Evolutionary conservation across 2,329 filamentous ascomycete genomes (phyloP).

Genomic region (Tolypocladium ovalisporum): DNA sequence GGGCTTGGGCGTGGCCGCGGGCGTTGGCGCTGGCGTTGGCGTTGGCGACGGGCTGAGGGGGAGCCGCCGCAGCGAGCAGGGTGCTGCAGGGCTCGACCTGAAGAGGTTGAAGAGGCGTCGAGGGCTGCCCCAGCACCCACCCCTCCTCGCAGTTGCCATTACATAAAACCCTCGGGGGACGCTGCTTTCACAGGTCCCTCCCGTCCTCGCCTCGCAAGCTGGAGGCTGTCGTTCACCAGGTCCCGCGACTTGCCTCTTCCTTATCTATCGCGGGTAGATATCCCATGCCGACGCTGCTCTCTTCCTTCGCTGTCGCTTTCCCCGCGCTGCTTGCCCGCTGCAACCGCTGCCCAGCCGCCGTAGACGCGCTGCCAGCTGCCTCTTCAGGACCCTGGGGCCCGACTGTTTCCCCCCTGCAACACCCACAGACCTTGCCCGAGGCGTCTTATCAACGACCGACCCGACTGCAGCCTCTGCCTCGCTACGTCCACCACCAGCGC

Average conservation of each 20-base stretch:
- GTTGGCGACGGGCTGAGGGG: neutral
- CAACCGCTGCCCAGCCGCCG: slow-evolving; percentile 10
- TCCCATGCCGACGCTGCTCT: slow-evolving; percentile 4
- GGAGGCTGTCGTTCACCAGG: neutral
- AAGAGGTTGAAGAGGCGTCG: neutral
- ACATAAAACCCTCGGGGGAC: slow-evolving; percentile 26
- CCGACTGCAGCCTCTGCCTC: neutral
- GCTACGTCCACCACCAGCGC: neutral
- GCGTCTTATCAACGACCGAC: neutral
- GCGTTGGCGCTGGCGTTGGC: neutral
- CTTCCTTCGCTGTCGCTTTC: neutral
- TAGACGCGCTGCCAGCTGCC: slow-evolving; percentile 12
- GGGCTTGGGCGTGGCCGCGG: neutral
- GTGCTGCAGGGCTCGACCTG: too few relatives aligned
- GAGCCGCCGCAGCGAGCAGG: slow-evolving; percentile 1
- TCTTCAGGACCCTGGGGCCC: slow-evolving; percentile 5
- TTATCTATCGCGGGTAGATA: slow-evolving; percentile 18
- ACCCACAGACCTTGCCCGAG: slow-evolving; percentile 4
- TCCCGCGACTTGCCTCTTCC: slow-evolving; percentile 2
- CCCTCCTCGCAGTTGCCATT: slow-evolving; percentile 23
- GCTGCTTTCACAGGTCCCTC: slow-evolving; percentile 13
- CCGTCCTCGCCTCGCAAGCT: slow-evolving; percentile 14
- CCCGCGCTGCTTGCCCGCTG: neutral
- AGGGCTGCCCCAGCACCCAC: slow-evolving; percentile 7
- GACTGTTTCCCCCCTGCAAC: slow-evolving; percentile 14